Evolutionary conservation across 2,329 filamentous ascomycete species (phyloP).

Genomic region (Corinectria fuckeliana): DNA sequence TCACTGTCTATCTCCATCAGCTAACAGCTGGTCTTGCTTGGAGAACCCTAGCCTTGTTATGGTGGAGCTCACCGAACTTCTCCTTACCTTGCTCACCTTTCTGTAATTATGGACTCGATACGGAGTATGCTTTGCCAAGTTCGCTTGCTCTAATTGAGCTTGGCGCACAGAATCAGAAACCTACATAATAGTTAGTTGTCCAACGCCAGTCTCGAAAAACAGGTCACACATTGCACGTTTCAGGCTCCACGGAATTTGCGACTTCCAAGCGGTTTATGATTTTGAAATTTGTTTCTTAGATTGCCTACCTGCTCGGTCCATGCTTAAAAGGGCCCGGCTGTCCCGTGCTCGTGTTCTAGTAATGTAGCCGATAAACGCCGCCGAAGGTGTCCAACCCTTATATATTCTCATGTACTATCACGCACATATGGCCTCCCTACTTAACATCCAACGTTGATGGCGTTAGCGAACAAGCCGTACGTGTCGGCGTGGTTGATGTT

Average conservation of each 20-base stretch:
- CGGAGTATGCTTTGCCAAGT: background rate
- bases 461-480: constrained; percentile 35
- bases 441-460: constrained; percentile 45
- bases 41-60: background rate
- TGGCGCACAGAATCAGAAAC: too few relatives aligned
- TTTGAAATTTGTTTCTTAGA: constrained; percentile 2
- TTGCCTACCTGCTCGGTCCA: constrained; percentile 2
- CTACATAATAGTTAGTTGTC: background rate
- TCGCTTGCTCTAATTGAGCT: background rate
- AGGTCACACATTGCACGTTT: constrained; percentile 1
- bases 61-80: constrained; percentile 7
- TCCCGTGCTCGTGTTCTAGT: background rate
- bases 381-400: background rate
- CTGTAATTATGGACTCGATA: constrained; percentile 8
- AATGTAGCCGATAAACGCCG: constrained; percentile 1
- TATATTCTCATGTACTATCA: background rate
- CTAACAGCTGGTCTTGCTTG: constrained; percentile 6
- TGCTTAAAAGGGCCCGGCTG: background rate
- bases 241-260: background rate
- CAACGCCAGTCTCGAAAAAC: background rate
- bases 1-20: constrained; percentile 11
- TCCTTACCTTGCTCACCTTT: constrained; percentile 5
- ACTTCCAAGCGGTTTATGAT: background rate
- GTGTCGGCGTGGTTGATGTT: constrained; percentile 71
- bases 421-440: background rate